These are phyloP conservation scores for Sporisorium exsertum DNA, from an alignment of 1,284 basidiomycete species.

Conservation along the genomic window DNA sequence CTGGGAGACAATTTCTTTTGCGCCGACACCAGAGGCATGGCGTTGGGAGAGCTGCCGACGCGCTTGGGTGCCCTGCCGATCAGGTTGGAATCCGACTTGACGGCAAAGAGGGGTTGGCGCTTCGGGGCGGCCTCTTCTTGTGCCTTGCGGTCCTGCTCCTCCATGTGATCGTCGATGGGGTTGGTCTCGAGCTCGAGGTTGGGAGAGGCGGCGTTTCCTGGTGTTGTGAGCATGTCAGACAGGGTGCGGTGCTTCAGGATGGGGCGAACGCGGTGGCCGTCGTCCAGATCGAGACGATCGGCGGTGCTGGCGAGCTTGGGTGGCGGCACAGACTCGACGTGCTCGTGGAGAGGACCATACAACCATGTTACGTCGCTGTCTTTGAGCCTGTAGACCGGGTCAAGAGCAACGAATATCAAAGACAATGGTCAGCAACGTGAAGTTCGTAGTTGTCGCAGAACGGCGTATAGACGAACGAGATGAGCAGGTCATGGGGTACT, in stretches of 20 bases:
- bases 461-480: neutral
- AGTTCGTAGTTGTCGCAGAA: neutral
- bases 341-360: constrained; percentile 88
- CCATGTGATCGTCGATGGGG: constrained; percentile 46
- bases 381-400: constrained; percentile 81
- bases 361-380: constrained; percentile 99
- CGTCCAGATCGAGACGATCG: constrained; percentile 73
- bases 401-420: neutral
- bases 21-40: constrained; percentile 40
- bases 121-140: constrained; percentile 15
- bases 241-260: constrained; percentile 97
- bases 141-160: constrained; percentile 54
- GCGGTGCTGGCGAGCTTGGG: constrained; percentile 73
- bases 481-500: constrained; percentile 63
- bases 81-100: constrained; percentile 59
- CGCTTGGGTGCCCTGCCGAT: constrained; percentile 36
- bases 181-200: constrained; percentile 70
- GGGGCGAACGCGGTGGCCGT: constrained; percentile 75
- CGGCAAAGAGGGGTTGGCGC: constrained; percentile 49
- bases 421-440: constrained; percentile 6
- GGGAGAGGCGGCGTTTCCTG: constrained; percentile 71
- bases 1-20: constrained; percentile 37
- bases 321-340: constrained; percentile 75
- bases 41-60: constrained; percentile 41
- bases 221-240: constrained; percentile 81